Evolutionary conservation across 2,329 filamentous ascomycete genomes (phyloP), one percentile per base, ranked within the genome.

Genomic region (Aschersonia sp.): DNA sequence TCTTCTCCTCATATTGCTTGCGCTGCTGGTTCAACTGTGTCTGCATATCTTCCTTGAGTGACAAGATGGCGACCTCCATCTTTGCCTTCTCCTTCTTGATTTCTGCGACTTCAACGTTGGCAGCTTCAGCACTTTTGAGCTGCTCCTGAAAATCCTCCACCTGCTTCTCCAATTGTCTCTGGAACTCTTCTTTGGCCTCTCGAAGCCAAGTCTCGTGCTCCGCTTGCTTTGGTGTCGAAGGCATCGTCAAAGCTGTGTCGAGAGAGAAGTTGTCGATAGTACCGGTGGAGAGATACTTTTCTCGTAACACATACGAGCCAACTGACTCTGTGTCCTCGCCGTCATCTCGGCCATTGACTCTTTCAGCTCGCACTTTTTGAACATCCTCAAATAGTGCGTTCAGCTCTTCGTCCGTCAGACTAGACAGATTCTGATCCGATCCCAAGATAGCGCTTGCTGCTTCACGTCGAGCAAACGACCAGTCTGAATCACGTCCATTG

Each of bases 221-320:
- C 30, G 76, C 78, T 51, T 84, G 81, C 51, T 80, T 85, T 2
- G 92, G 92, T 0, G 91, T 97, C 0, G 89, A 94, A 2, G 92
- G 92, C 74, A 96, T 89, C 0, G 92, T 98, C 46, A 98, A 73
- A 9, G 83, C 84, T 1, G 92, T 98, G 61, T 98, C 92, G 12
- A 98, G 73, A 2, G 91, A 97, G 58, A 96, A 92, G 61, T 94
- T 96, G 65, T 98, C 92, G 47, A 97, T 75, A 0, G 91, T 96
- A 2, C 91, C 91, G 48, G 85, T 92, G 3, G 89, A 96, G 69
- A 95, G 78, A 64, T 97, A 97, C 60, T 97, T 97, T 57, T 98
- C 92, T 46, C 92, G 77, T 31, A 89, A 73, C 2, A 88, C 84
- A 59, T 89, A 96, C 0, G 91, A 96, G 31, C 82, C 85, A 45